A percentile compares a stretch with the other conserved stretches of the same genome.
These are phyloP conservation scores for Mortierella hygrophila DNA, from an alignment of 192 early-diverging fungal species.

Conservation along the genomic window DNA sequence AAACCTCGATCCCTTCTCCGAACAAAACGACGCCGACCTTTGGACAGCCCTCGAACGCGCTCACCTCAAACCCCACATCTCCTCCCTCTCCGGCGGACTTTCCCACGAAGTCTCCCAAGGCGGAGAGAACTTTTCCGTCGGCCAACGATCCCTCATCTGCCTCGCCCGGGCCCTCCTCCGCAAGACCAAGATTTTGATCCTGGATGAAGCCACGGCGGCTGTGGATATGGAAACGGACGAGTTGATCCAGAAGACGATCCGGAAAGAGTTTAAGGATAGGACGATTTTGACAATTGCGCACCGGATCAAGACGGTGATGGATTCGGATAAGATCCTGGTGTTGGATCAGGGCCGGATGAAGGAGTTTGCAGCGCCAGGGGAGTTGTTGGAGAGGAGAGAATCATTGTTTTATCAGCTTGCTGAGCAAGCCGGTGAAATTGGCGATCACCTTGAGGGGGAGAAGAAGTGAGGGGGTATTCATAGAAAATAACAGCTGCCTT, in stretches of 20 bases:
- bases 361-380: conserved; percentile 45
- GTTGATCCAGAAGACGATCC: conserved; percentile 88
- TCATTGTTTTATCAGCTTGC: conserved; percentile 35
- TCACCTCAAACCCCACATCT: conserved; percentile 74
- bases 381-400: conserved; percentile 4
- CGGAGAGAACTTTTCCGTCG: conserved; percentile 87
- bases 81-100: conserved; percentile 69
- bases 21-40: conserved; percentile 64
- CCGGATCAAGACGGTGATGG: conserved; percentile 84
- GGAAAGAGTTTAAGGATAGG: conserved; percentile 76
- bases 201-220: conserved; percentile 63
- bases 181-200: conserved; percentile 60
- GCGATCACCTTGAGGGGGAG: neutral
- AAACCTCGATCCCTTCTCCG: conserved; percentile 68
- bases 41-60: conserved; percentile 79
- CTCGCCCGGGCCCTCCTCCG: conserved; percentile 77
- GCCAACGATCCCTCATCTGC: conserved; percentile 78
- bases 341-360: conserved; percentile 80
- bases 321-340: conserved; percentile 88
- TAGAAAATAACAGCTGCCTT: too few relatives aligned
- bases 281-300: conserved; percentile 95
- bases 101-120: conserved; percentile 78
- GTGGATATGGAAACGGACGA: conserved; percentile 90
- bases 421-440: conserved; percentile 24
- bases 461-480: neutral